phyloP scores from a whole-genome alignment of 176 grass and related monocot genomes.

The Dendrocalamus sinicus region DNA sequence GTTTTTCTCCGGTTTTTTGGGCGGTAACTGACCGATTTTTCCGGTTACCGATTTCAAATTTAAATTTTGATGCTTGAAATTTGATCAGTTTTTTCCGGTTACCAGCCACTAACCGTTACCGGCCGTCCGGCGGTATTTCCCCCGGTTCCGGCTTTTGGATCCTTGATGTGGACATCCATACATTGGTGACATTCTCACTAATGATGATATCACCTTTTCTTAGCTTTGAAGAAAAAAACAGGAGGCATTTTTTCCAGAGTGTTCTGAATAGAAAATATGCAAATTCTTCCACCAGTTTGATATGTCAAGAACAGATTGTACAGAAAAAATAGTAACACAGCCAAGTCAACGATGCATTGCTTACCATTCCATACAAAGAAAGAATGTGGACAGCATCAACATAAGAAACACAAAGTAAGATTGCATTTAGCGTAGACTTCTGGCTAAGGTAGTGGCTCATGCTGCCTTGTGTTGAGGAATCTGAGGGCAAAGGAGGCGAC shows the following conservation, averaged over 20 bases:
- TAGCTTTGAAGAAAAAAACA: constrained; percentile 10
- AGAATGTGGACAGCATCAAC: constrained; percentile 86
- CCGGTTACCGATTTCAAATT: too few species aligned
- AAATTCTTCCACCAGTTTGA: not conserved
- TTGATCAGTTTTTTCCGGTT: too few species aligned
- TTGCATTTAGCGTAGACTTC: constrained; percentile 74
- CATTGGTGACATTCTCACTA: not conserved
- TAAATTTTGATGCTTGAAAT: too few species aligned
- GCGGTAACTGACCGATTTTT: too few species aligned
- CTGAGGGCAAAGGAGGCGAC: constrained; percentile 68
- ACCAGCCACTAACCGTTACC: too few species aligned
- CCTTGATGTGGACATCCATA: not conserved
- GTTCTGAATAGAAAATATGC: constrained; percentile 14
- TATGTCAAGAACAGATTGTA: constrained; percentile 20
- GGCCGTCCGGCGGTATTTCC: too few species aligned
- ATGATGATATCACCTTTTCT: not conserved
- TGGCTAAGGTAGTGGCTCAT: constrained; percentile 75
- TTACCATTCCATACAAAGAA: constrained; percentile 95
- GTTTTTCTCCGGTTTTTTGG: too few species aligned
- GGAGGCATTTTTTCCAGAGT: not conserved
- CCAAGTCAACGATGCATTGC: constrained; percentile 13
- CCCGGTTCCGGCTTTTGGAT: too few species aligned
- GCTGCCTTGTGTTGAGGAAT: constrained; percentile 69
- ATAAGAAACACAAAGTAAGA: constrained; percentile 77
- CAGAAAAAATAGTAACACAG: constrained; percentile 22